Base-by-base conservation (phyloP, 306 rosid species). In the Acmispon strigosus region DNA sequence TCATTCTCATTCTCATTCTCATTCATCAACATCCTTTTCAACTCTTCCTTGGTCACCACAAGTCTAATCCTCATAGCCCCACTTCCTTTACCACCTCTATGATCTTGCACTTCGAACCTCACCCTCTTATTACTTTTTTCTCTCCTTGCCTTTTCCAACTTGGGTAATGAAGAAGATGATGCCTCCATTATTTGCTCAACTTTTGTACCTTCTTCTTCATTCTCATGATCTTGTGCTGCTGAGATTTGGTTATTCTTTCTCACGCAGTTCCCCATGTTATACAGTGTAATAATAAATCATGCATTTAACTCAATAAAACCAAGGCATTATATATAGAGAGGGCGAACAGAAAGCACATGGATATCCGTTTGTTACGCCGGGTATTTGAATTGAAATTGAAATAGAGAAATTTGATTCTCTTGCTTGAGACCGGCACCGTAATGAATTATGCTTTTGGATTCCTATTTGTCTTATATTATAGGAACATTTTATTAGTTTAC, bases 181-280 rank as follows among this genome's bases (percentile, higher is more conserved):
- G 49, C 8, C 45, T 61, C 41, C 10, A 54, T 65, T 41, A 54
- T 65, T 41, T 76, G 15, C 55, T 77, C 52, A 81, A 56, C 80
- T 79, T 59, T 34, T 62, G 57, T 39, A 1, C 36, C 51, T 9
- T 74, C 51, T 9, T 74, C 64, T n/a, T 70, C 80, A 47, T 72
- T 17, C 22, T 84, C 83, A 24, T n/a, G n/a, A n/a, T 73, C 76
- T 48, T 84, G 82, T 50, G 86, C 69, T 59, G 88, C 76, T 62
- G 80, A 75, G 22, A 82, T 65, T 76, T 66, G 75, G 17, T 67
- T 83, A 4, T 4, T 32, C 44, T 49, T 81, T 72, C 29, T 75
- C 62, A 90, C 39, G 67, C 96, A 92, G n/a, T 77, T 92, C 43
- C 98, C 92, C 96, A 92, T 88, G 27, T 59, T 70, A 9, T 2